Evolutionary conservation across 2,329 filamentous ascomycete species (phyloP), one percentile per base, ranked within the genome.

Genomic region (Fusarium hainanense): DNA sequence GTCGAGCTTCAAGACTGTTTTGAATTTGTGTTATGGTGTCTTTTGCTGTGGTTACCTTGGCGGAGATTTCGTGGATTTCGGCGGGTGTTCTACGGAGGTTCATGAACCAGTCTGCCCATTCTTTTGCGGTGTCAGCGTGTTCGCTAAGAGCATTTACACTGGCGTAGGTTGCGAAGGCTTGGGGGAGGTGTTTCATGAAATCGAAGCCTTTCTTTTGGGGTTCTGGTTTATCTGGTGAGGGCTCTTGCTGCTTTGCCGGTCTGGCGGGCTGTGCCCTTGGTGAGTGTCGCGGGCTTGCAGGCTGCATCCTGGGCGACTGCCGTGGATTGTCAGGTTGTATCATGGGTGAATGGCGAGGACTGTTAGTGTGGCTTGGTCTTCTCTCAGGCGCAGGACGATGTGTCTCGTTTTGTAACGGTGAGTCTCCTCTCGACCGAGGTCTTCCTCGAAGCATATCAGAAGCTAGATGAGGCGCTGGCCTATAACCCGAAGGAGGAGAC

Each of bases 41-140:
- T 7, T 70, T 74, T 4, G 77, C 76, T 1, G 74, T 76, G 3
- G 72, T 75, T 2, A 70, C 74, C 30, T 74, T 77, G 4, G 68
- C 68, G 0, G 76, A 74, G 0, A 79, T 61, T 1, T 70, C 71
- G 3, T 73, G 63, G 5, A 79, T 78, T 28, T 79, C 77, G 5
- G 75, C 74, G 0, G 77, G 77, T 0, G 77, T 77, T 18, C 74
- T 77, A 34, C 74, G 72, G 0, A 79, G 58, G 23, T 77, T 71
- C 56, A 73, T 76, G 42, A 79, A 66, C 77, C 77, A 79, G 12
- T 77, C 77, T 4, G 74, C 70, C 77, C 77, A 79, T 30, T 79
- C 76, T 58, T 78, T 78, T 23, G 77, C 77, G 5, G 71, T 75
- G 46, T 78, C 76, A 2, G 75, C 77, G 13, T 78, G 74, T 2